Evolutionary conservation across 305 asterid species (phyloP), one percentile per base, ranked within the genome.

Genomic region (Solanum hybrid): DNA sequence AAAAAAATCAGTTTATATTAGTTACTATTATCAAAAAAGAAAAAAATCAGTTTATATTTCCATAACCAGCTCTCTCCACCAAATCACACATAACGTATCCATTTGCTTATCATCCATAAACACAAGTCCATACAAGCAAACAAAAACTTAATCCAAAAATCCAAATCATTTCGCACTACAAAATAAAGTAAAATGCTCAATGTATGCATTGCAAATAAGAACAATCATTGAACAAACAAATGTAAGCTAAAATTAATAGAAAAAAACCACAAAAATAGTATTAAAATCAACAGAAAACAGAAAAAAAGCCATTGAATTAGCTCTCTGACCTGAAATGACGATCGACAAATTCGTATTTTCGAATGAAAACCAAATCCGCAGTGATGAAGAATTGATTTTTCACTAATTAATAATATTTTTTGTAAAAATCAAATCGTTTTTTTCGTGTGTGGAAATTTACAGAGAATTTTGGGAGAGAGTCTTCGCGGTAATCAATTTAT

Each of bases 401-500:
- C 34, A 81, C 8, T 8, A 7, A 38, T 2, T 0, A 38, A 39
- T 26, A 26, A 72, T 72, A 65, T 65, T 6, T 57, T 22, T 3
- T n/a, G 34, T 7, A 27, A 39, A 41, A 72, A 72, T 51, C 75
- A 20, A 84, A 83, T 83, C 39, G 17, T 33, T 15, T 8, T 29
- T 10, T 14, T 9, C 13, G 13, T 61, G 14, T 9, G 15, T 57
- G 31, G 41, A 84, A 84, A 84, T 84, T 84, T 84, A 84, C 24
- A 84, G 72, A 82, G 1, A 39, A 41, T 8, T 82, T 29, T 29
- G 68, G 29, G 37, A 26, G 72, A 2, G 27, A 27, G 73, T 41
- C 72, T 82, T 83, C 87, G 87, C 87, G 38, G 37, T 41, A 41
- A 84, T 31, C 88, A 51, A 84, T 51, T 51, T 51, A 84, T 84